A percentile compares a stretch with the other conserved stretches of the same genome.
Evolutionary conservation across 2,329 filamentous ascomycete genomes (phyloP).

Genomic region (Colletotrichum noveboracense): DNA sequence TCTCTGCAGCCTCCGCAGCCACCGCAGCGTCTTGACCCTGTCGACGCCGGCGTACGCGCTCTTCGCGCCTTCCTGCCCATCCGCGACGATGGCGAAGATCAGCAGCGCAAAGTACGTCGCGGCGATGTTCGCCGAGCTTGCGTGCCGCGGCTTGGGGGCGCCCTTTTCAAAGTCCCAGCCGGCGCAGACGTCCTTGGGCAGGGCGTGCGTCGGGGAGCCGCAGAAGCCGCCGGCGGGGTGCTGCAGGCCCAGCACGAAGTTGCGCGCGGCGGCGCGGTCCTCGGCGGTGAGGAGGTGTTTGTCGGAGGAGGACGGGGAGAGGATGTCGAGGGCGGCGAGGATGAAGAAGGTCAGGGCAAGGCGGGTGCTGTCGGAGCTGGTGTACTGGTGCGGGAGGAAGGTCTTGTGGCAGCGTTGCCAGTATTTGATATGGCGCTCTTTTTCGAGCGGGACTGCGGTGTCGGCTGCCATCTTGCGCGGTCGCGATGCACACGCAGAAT

Average conservation of each 20-base stretch:
- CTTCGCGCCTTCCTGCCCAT: slow-evolving; percentile 38
- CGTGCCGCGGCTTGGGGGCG: slow-evolving; percentile 26
- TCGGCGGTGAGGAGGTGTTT: slow-evolving; percentile 46
- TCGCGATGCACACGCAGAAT: neutral
- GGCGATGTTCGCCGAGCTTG: slow-evolving; percentile 72
- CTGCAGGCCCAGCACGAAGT: slow-evolving; percentile 88
- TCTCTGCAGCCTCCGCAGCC: slow-evolving; percentile 80
- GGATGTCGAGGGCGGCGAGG: slow-evolving; percentile 81
- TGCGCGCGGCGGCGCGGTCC: slow-evolving; percentile 53
- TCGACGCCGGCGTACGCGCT: slow-evolving; percentile 68
- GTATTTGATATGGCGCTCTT: slow-evolving; percentile 81
- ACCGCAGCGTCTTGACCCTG: slow-evolving; percentile 69
- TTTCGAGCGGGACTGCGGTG: slow-evolving; percentile 51
- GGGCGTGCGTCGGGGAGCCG: slow-evolving; percentile 75
- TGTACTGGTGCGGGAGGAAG: slow-evolving; percentile 82
- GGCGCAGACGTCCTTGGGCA: slow-evolving; percentile 35
- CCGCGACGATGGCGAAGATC: slow-evolving; percentile 62
- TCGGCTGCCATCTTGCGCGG: slow-evolving; percentile 22
- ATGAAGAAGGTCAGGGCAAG: slow-evolving; percentile 91
- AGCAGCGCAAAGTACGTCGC: slow-evolving; percentile 90
- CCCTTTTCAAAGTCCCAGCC: slow-evolving; percentile 23
- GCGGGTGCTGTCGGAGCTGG: slow-evolving; percentile 86
- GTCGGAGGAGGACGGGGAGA: slow-evolving; percentile 57
- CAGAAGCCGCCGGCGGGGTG: slow-evolving; percentile 88
- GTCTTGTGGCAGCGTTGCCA: slow-evolving; percentile 89